Evolutionary conservation across 495 filamentous ascomycete genomes (phyloP).

Genomic region (Jackrogersella minutella): DNA sequence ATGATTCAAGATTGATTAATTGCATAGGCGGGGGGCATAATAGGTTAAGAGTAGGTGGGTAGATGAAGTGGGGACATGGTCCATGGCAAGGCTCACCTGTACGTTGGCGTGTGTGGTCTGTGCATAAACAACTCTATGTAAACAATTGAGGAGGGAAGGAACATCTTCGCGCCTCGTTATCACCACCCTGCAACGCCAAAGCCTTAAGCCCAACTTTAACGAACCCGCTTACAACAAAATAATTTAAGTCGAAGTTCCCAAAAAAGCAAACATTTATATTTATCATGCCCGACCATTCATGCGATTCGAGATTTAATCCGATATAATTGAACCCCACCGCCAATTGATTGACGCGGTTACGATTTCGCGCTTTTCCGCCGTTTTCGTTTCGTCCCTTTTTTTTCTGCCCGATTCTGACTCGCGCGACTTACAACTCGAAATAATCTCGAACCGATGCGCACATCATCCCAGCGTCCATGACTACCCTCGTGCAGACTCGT

Average conservation of each 20-base stretch:
- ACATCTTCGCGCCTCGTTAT: slow-evolving; percentile 45
- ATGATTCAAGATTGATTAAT: background rate
- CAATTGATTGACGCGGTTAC: slow-evolving; percentile 36
- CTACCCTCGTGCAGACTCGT: slow-evolving; percentile 66
- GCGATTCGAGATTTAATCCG: slow-evolving; percentile 13
- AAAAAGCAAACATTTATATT: slow-evolving; percentile 34
- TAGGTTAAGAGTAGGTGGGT: too few species aligned
- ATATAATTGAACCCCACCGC: slow-evolving; percentile 15
- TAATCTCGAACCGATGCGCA: slow-evolving; percentile 32
- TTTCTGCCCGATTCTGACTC: slow-evolving; percentile 34
- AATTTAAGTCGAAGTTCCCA: background rate
- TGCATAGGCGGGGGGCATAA: background rate
- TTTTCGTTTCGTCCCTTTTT: background rate
- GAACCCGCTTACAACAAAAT: too few species aligned
- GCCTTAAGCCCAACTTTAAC: background rate
- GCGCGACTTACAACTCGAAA: slow-evolving; percentile 21
- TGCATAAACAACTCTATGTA: slow-evolving; percentile 41
- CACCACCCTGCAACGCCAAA: slow-evolving; percentile 29
- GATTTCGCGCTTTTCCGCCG: slow-evolving; percentile 21
- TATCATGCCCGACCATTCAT: background rate
- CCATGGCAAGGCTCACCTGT: slow-evolving; percentile 15
- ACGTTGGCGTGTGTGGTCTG: slow-evolving; percentile 26
- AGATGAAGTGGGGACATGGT: background rate
- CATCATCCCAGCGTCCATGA: slow-evolving; percentile 59
- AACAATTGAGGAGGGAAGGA: slow-evolving; percentile 43